Evolutionary conservation across 2,329 filamentous ascomycete genomes (phyloP).

Genomic region (Coniochaeta prunicola): DNA sequence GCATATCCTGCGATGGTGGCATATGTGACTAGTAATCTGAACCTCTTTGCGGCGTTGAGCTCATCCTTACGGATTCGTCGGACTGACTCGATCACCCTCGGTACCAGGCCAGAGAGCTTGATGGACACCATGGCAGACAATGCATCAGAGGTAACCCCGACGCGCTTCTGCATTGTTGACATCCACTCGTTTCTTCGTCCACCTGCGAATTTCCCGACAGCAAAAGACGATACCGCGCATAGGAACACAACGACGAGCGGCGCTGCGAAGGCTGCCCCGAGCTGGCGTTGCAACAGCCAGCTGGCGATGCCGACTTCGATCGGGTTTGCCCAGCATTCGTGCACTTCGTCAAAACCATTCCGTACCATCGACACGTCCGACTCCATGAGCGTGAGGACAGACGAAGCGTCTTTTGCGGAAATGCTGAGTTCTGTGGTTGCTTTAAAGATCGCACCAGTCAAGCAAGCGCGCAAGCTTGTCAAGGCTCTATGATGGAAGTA

Average conservation of each 20-base stretch:
- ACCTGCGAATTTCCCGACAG: not conserved
- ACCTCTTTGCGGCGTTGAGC: slow-evolving; percentile 13
- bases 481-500: slow-evolving; percentile 29
- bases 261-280: slow-evolving; percentile 10
- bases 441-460: slow-evolving; percentile 24
- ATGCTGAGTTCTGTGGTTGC: slow-evolving; percentile 18
- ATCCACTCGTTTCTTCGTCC: slow-evolving; percentile 28
- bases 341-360: slow-evolving; percentile 14
- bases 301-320: slow-evolving; percentile 11
- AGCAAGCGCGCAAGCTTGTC: slow-evolving; percentile 18
- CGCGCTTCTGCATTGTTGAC: slow-evolving; percentile 38
- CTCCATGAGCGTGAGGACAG: slow-evolving; percentile 24
- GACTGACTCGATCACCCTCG: slow-evolving; percentile 22
- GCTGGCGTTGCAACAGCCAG: slow-evolving; percentile 12
- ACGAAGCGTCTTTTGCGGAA: slow-evolving; percentile 8
- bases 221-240: not conserved
- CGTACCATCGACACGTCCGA: slow-evolving; percentile 22
- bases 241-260: slow-evolving; percentile 10
- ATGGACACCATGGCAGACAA: slow-evolving; percentile 42
- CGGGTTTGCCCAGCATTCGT: slow-evolving; percentile 18
- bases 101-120: slow-evolving; percentile 39
- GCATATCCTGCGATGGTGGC: not conserved
- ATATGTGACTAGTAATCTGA: slow-evolving; percentile 8
- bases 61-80: slow-evolving; percentile 11
- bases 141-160: slow-evolving; percentile 38